A percentile compares a stretch with the other conserved stretches of the same genome.
Evolutionary conservation across 805 yeast genomes (phyloP).

Genomic region (Zygotorulaspora chibaensis): DNA sequence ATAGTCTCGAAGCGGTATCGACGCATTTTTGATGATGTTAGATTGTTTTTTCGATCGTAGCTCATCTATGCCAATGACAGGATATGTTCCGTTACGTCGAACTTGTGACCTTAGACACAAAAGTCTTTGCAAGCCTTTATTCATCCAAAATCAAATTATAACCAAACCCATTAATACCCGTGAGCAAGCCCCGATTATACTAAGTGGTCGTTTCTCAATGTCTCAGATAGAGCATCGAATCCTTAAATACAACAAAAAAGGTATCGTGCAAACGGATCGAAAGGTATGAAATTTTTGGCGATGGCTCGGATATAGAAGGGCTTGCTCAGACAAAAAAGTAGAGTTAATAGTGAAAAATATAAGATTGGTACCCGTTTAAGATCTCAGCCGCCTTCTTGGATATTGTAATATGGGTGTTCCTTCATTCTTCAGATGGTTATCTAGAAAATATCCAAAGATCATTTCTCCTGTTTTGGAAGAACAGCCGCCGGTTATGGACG

Average conservation of each 20-base stretch:
- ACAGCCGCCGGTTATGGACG: slow-evolving; percentile 53
- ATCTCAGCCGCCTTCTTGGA: neutral
- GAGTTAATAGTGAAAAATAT: neutral
- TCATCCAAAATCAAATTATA: neutral
- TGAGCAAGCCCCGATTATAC: neutral
- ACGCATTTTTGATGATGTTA: slow-evolving; percentile 7
- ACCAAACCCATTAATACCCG: neutral
- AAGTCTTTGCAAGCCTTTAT: slow-evolving; percentile 1
- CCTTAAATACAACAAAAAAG: neutral
- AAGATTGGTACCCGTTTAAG: neutral
- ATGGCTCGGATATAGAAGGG: neutral
- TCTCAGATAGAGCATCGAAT: neutral
- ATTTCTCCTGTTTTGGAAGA: slow-evolving; percentile 87
- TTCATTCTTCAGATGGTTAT: slow-evolving; percentile 94
- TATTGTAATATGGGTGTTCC: slow-evolving; percentile 84
- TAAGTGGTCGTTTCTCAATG: neutral
- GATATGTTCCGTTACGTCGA: slow-evolving; percentile 12
- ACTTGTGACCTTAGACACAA: slow-evolving; percentile 4
- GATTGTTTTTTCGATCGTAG: slow-evolving; percentile 8
- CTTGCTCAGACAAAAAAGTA: neutral
- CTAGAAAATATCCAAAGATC: slow-evolving; percentile 88
- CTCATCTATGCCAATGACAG: slow-evolving; percentile 13
- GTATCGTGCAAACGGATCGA: neutral
- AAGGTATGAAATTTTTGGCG: neutral
- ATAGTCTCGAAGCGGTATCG: slow-evolving; percentile 17